Evolutionary conservation across 2,329 filamentous ascomycete species (phyloP), one percentile per base, ranked within the genome.

Genomic region (Ceratocystiopsis sp.): DNA sequence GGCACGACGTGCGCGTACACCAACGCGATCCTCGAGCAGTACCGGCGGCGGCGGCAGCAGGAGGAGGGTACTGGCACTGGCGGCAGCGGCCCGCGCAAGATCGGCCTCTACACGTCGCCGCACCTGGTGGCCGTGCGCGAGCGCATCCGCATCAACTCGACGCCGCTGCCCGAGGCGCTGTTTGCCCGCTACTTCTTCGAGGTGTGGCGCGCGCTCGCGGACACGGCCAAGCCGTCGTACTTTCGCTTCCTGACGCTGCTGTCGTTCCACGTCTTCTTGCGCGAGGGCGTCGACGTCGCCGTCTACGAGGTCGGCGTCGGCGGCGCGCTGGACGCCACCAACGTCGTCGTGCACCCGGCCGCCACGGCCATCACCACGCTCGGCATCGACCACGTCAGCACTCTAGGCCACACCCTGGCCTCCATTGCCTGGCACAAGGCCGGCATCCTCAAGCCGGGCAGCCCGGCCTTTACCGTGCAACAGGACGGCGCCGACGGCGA

Each of bases 381-480:
- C 13, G 78, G 76, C 12, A 73, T 84, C 46, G 80, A 84, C 52
- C 80, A 84, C 52, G 68, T 79, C 33, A 65, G 65, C 39, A 65
- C 67, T 17, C 64, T 84, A 1, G 80, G 80, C 10, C 59, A 68
- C 17, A 80, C 74, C 0, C 60, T 82, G 5, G 71, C 72, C 35
- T 67, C 75, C 56, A 81, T 84, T 49, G 75, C 78, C 1, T 82
- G 79, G 78, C 77, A 84, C 57, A 84, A 84, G 59, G 73, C 74
- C 2, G 80, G 79, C 1, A 76, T 84, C 42, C 73, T 81, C 59
- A 84, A 81, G 57, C 39, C 52, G 0, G 71, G 68, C 3, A 63
- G 70, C 5, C 67, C 69, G 19, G 75, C 71, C 2, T 83, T 82
- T 47, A 78, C 79, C 0, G 43, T 53, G 3, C 46, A 50, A 34